Conservation (phyloP, 768 basidiomycete genomes). For the Boletus rubropictus region DNA sequence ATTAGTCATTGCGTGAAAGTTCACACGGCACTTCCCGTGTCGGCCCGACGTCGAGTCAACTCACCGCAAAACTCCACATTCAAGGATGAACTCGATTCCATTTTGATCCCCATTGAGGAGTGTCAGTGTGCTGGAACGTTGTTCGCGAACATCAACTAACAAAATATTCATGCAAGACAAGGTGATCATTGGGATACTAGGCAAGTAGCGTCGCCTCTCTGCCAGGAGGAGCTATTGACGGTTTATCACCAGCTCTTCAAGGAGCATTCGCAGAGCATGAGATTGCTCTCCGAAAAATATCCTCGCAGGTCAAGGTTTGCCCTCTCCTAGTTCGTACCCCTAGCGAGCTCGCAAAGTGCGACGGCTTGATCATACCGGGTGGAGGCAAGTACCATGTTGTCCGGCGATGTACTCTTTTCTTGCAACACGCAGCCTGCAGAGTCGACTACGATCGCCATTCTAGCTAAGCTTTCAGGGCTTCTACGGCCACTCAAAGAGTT, state of each 20-base stretch:
- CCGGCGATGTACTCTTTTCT: neutral
- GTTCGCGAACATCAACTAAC: neutral
- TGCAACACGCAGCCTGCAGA: conserved; percentile 40
- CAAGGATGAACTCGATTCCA: conserved; percentile 1
- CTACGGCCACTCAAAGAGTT: conserved; percentile 76
- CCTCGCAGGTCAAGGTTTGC: conserved; percentile 39
- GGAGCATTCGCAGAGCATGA: conserved; percentile 92
- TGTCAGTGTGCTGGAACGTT: neutral
- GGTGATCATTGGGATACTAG: conserved; percentile 47
- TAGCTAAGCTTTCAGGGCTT: conserved; percentile 68
- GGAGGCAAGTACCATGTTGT: conserved; percentile 49
- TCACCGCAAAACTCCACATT: neutral
- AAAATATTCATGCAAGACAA: conserved; percentile 9
- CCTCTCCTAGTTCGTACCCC: conserved; percentile 63
- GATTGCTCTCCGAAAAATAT: conserved; percentile 54
- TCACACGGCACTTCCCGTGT: conserved; percentile 21
- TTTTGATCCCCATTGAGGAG: neutral
- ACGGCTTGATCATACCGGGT: conserved; percentile 89
- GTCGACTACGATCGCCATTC: conserved; percentile 85
- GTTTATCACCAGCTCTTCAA: conserved; percentile 61
- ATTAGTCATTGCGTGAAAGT: conserved; percentile 26
- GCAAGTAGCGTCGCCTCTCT: conserved; percentile 26
- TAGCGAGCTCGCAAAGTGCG: conserved; percentile 69
- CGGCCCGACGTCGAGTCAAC: conserved; percentile 11
- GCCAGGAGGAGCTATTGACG: neutral